Evolutionary conservation across 352 stramenopile species (phyloP).

Genomic region (Phytophthora lateralis): DNA sequence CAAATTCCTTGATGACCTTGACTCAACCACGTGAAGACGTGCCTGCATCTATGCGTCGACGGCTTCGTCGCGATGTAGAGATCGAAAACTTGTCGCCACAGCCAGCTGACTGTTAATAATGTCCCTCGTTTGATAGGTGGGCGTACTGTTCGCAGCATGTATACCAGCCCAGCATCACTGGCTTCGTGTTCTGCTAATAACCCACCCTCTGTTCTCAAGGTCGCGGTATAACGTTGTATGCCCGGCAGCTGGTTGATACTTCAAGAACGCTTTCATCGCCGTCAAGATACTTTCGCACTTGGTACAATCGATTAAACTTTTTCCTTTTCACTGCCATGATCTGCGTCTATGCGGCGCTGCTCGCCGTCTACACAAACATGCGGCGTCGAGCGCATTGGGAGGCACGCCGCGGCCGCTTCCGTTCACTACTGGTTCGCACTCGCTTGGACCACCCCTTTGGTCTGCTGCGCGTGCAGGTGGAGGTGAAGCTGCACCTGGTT

Average conservation of each 20-base stretch:
- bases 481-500: conserved; percentile 75
- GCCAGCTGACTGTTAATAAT: background rate
- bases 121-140: conserved; percentile 10
- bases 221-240: background rate
- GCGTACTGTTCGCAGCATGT: background rate
- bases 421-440: conserved; percentile 19
- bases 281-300: conserved; percentile 9
- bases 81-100: conserved; percentile 9
- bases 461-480: conserved; percentile 31
- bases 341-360: conserved; percentile 29
- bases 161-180: background rate
- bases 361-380: conserved; percentile 20
- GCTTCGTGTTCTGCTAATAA: background rate
- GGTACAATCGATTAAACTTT: background rate
- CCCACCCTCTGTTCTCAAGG: background rate
- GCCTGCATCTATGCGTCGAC: conserved; percentile 3
- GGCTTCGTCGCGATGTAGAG: background rate
- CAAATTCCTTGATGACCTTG: conserved; percentile 9
- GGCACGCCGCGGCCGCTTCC: conserved; percentile 9
- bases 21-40: conserved; percentile 6
- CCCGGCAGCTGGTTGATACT: background rate
- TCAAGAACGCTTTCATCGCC: background rate
- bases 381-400: conserved; percentile 16
- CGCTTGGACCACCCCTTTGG: conserved; percentile 13
- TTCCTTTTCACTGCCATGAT: conserved; percentile 13